These are phyloP conservation scores for Blastobotrys ciferrii DNA, from an alignment of 1,139 yeast genomes.

Conservation along the genomic window DNA sequence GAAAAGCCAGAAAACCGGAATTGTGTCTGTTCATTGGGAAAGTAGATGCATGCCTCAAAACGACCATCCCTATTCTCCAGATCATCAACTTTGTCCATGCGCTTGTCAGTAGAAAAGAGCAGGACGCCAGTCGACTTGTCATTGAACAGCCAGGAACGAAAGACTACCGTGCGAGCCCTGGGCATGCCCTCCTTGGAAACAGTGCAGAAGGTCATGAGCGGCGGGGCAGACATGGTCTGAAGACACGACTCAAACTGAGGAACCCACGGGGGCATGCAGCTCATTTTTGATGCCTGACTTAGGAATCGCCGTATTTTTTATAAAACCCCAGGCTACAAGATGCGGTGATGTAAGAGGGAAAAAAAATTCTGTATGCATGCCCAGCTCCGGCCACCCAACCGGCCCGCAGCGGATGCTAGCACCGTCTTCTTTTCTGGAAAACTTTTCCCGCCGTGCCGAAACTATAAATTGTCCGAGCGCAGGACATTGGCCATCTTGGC, in stretches of 20 bases:
- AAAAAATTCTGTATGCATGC: background rate
- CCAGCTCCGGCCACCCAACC: background rate
- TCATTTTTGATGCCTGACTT: slow-evolving; percentile 18
- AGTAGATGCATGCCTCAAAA: slow-evolving; percentile 77
- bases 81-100: slow-evolving; percentile 64
- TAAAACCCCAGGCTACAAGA: background rate
- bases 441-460: background rate
- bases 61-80: slow-evolving; percentile 46
- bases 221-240: slow-evolving; percentile 26
- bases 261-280: slow-evolving; percentile 32
- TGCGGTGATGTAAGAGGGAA: background rate
- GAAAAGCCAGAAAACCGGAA: slow-evolving; percentile 71
- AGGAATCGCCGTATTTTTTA: background rate
- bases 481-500: too few relatives aligned
- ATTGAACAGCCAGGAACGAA: slow-evolving; percentile 71
- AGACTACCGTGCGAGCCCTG: slow-evolving; percentile 65
- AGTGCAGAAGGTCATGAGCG: slow-evolving; percentile 65
- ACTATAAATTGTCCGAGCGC: too few relatives aligned
- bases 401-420: background rate
- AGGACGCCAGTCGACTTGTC: slow-evolving; percentile 66
- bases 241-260: slow-evolving; percentile 29
- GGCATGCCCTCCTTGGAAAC: slow-evolving; percentile 58
- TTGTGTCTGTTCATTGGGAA: slow-evolving; percentile 59
- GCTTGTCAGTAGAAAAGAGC: slow-evolving; percentile 67
- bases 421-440: background rate